Conservation (phyloP, 345 rosid species). For the Dipteronia dyeriana region DNA sequence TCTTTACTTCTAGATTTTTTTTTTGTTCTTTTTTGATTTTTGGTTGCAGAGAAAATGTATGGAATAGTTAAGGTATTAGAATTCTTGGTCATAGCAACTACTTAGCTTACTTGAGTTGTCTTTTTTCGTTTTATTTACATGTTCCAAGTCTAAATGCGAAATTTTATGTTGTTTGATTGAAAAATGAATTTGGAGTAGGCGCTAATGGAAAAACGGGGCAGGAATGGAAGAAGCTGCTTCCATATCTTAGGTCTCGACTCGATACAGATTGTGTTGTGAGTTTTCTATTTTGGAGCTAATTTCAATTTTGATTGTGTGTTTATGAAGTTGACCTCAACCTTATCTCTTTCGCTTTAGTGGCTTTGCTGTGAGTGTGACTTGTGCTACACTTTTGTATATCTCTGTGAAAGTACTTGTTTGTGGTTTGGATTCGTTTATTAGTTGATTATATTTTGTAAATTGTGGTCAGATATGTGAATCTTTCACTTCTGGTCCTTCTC, state of each 20-base stretch:
- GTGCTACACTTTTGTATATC: background rate
- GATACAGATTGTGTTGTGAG: constrained; percentile 76
- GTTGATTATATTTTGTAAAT: background rate
- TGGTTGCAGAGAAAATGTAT: constrained; percentile 8
- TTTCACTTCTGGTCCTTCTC: constrained; percentile 86
- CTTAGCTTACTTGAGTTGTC: background rate
- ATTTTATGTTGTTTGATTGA: constrained; percentile 14
- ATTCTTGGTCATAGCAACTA: background rate
- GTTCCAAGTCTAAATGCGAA: background rate
- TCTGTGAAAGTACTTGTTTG: background rate
- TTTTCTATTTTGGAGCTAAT: constrained; percentile 1
- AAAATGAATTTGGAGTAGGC: constrained; percentile 45
- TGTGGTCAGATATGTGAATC: constrained; percentile 75
- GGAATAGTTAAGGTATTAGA: background rate
- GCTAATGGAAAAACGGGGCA: constrained; percentile 90
- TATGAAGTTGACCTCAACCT: background rate
- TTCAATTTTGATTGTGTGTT: background rate
- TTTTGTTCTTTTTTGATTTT: background rate
- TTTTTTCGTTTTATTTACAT: background rate
- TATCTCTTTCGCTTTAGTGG: background rate
- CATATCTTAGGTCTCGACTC: constrained; percentile 77
- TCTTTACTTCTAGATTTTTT: background rate
- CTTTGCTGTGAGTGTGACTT: background rate
- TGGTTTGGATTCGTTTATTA: background rate
- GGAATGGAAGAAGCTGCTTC: constrained; percentile 92